Conservation (phyloP, 2,329 filamentous ascomycete species). For the Cryphonectria naterciae region DNA sequence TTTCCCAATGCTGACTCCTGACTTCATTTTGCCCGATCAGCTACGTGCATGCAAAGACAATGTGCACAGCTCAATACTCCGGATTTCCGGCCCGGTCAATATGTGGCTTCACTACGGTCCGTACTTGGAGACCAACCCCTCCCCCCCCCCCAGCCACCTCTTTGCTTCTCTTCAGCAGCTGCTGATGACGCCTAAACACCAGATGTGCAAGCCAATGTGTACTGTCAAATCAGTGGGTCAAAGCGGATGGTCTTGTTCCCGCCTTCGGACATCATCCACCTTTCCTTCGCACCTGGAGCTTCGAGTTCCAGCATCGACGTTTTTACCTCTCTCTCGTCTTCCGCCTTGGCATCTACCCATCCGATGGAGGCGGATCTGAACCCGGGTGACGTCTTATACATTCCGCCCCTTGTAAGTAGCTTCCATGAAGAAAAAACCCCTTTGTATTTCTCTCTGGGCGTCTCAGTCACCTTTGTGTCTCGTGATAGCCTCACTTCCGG, state of each 20-base stretch:
- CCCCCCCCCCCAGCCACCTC: conserved; percentile 35
- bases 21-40: conserved; percentile 71
- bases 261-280: conserved; percentile 70
- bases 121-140: conserved; percentile 53
- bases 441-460: neutral
- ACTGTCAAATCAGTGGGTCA: conserved; percentile 75
- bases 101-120: conserved; percentile 94
- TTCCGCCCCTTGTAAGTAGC: conserved; percentile 64
- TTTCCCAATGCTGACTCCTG: conserved; percentile 69
- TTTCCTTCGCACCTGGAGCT: conserved; percentile 74
- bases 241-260: conserved; percentile 80
- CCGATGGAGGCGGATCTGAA: conserved; percentile 69
- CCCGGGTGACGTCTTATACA: conserved; percentile 77
- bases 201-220: conserved; percentile 83
- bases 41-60: conserved; percentile 63
- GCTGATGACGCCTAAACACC: conserved; percentile 10
- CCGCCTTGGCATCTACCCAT: conserved; percentile 52
- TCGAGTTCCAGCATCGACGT: conserved; percentile 81
- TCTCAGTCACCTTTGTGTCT: neutral
- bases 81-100: conserved; percentile 77
- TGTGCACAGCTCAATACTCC: conserved; percentile 76
- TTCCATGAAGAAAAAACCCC: neutral
- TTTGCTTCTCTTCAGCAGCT: neutral
- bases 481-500: neutral
- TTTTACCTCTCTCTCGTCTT: conserved; percentile 55